Conservation (phyloP, 805 yeast genomes). For the Candida incommunis region DNA sequence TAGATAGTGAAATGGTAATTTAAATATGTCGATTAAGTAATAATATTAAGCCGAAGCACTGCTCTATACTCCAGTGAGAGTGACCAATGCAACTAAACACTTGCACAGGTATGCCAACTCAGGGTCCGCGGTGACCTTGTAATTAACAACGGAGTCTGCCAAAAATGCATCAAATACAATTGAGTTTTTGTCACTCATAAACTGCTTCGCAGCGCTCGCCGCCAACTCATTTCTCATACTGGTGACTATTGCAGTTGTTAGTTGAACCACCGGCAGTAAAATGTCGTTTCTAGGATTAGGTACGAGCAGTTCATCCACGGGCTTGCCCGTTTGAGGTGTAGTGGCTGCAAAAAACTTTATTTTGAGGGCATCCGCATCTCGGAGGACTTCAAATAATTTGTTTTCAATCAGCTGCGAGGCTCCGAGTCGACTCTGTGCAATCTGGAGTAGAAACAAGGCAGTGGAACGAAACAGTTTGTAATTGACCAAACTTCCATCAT, state of each 20-base stretch:
- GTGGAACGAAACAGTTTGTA: background rate
- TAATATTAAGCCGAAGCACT: no score
- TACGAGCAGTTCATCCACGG: background rate
- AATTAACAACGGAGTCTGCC: background rate
- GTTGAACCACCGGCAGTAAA: background rate
- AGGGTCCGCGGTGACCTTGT: background rate
- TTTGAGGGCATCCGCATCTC: background rate
- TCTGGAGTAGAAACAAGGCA: background rate
- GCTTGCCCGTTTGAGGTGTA: background rate
- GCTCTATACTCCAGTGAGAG: no score
- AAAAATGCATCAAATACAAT: background rate
- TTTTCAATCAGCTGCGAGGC: conserved; percentile 1
- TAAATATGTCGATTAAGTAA: no score
- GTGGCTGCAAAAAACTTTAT: background rate
- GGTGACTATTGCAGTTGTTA: background rate
- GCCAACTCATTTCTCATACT: background rate
- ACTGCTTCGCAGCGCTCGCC: background rate
- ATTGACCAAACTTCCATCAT: background rate
- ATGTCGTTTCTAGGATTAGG: background rate
- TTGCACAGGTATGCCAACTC: background rate
- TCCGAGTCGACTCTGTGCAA: background rate
- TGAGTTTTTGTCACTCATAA: background rate
- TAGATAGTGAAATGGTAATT: no score
- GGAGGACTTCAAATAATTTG: background rate
- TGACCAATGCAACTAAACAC: background rate